Evolutionary conservation across 176 grass and related monocot species (phyloP).

Genomic region (Coix lacrymajobi): DNA sequence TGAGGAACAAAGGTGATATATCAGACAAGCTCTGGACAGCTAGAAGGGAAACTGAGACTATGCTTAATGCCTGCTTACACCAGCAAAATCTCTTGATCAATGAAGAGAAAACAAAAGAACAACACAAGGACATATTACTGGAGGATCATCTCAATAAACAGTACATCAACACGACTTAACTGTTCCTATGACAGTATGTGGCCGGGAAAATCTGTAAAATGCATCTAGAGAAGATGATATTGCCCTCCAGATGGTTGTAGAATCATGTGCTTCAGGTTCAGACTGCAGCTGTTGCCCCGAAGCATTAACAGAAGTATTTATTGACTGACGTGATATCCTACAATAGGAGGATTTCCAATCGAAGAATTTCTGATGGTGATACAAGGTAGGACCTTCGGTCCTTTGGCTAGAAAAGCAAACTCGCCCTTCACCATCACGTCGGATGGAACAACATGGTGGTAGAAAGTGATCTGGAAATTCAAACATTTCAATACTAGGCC

Average conservation of each 20-base stretch:
- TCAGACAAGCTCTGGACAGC: slow-evolving; percentile 72
- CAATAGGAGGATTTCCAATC: slow-evolving; percentile 26
- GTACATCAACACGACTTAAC: slow-evolving; percentile 49
- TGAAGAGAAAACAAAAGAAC: neutral
- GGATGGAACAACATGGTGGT: slow-evolving; percentile 22
- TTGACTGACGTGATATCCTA: slow-evolving; percentile 24
- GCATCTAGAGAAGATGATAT: slow-evolving; percentile 67
- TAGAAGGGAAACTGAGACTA: slow-evolving; percentile 93
- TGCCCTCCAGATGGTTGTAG: slow-evolving; percentile 44
- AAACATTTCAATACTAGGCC: slow-evolving; percentile 12
- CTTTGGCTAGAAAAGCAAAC: slow-evolving; percentile 30
- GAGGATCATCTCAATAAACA: slow-evolving; percentile 2
- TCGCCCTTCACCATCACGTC: slow-evolving; percentile 4
- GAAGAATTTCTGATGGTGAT: slow-evolving; percentile 22
- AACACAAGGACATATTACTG: neutral
- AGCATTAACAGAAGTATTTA: slow-evolving; percentile 37
- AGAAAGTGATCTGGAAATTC: slow-evolving; percentile 39
- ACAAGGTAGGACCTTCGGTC: neutral
- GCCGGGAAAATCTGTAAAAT: slow-evolving; percentile 97
- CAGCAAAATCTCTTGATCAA: slow-evolving; percentile 24
- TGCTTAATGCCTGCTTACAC: slow-evolving; percentile 80
- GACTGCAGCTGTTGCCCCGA: slow-evolving; percentile 52
- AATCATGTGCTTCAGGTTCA: slow-evolving; percentile 52
- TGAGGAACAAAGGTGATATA: slow-evolving; percentile 77
- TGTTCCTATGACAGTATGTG: slow-evolving; percentile 99